phyloP scores from a whole-genome alignment of 31 red algal genomes.

The Pterothamnion heteromorphum region DNA sequence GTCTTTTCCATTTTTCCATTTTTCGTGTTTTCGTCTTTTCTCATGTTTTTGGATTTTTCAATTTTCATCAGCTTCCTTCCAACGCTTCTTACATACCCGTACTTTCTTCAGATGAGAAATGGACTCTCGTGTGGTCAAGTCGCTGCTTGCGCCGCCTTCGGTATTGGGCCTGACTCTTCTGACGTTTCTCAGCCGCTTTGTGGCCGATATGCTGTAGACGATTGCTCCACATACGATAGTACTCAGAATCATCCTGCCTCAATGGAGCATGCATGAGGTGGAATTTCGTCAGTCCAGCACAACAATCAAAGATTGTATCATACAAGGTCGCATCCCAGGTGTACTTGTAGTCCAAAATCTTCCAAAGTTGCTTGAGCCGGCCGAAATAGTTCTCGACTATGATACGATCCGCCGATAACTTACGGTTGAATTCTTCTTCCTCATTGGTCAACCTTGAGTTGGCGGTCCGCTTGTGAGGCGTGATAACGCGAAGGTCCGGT shows the following conservation, averaged over 20 bases:
- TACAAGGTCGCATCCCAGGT: neutral
- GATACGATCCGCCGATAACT: neutral
- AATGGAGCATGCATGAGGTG: neutral
- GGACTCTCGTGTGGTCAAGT: neutral
- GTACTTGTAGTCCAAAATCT: neutral
- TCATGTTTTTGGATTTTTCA: neutral
- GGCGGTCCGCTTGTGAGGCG: neutral
- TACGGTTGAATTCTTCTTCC: neutral
- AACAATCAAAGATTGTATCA: neutral
- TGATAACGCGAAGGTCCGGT: neutral
- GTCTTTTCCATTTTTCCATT: neutral
- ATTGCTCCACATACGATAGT: neutral
- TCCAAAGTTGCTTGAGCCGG: neutral
- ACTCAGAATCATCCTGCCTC: neutral
- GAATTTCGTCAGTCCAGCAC: neutral
- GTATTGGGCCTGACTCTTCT: neutral
- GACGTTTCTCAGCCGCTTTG: neutral
- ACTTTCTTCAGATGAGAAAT: neutral
- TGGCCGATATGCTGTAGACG: slow-evolving; percentile 4
- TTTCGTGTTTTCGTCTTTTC: neutral
- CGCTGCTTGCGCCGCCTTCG: neutral
- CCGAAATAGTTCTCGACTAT: slow-evolving; percentile 47
- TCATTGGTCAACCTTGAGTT: neutral
- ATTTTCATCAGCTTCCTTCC: neutral
- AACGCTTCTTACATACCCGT: neutral